Evolutionary conservation across 1,284 basidiomycete species (phyloP).

Genomic region (Microbotryum lychnidis-dioicae): DNA sequence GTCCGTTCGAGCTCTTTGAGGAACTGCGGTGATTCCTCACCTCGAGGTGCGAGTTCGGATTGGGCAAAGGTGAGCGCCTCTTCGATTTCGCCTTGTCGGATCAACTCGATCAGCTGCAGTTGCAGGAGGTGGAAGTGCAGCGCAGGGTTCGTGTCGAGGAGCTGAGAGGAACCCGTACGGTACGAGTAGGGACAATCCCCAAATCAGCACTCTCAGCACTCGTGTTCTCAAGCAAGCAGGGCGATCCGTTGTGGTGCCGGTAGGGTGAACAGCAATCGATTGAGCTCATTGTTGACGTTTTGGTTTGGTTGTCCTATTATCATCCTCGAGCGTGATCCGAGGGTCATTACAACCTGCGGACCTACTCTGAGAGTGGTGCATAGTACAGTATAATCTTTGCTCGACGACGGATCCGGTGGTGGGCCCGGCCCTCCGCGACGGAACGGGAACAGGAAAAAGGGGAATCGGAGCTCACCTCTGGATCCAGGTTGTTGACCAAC

Average conservation of each 20-base stretch:
- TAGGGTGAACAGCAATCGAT: too few species aligned
- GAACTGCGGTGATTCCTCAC: constrained; percentile 90
- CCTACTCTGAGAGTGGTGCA: constrained; percentile 93
- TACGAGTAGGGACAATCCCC: constrained; percentile 5
- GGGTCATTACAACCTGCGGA: constrained; percentile 22
- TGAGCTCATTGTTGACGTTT: constrained; percentile 32
- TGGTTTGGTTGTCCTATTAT: constrained; percentile 34
- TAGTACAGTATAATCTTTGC: constrained; percentile 71
- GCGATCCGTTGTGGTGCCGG: too few species aligned
- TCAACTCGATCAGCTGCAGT: constrained; percentile 88
- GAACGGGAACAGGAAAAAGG: background rate
- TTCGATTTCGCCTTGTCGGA: constrained; percentile 67
- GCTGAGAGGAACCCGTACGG: constrained; percentile 48
- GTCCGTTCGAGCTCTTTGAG: constrained; percentile 84
- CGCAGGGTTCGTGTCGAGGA: constrained; percentile 82
- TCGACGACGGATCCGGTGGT: background rate
- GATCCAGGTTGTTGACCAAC: constrained; percentile 87
- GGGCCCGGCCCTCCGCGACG: too few species aligned
- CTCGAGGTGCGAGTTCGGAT: constrained; percentile 83
- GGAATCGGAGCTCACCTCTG: constrained; percentile 64
- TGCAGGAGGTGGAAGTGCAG: constrained; percentile 90
- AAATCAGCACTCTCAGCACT: constrained; percentile 12
- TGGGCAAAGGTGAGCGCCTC: constrained; percentile 87
- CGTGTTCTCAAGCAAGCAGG: background rate
- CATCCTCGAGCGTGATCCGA: constrained; percentile 23